phyloP scores from a whole-genome alignment of 2,329 filamentous ascomycete species.

The Xylaria hypoxylon region DNA sequence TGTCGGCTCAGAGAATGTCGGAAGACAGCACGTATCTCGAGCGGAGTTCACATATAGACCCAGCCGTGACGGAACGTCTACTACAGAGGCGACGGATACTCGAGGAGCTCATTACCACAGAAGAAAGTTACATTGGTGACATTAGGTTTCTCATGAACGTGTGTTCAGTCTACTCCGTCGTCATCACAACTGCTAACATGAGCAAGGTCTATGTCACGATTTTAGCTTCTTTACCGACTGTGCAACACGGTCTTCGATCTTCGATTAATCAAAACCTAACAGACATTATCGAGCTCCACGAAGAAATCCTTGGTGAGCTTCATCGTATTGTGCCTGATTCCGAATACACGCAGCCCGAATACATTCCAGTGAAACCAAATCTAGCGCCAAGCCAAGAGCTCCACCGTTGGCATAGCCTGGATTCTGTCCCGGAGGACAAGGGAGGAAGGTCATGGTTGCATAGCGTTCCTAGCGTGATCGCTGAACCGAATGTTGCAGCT shows the following conservation, averaged over 20 bases:
- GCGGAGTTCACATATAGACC: slow-evolving; percentile 66
- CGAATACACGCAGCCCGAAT: slow-evolving; percentile 65
- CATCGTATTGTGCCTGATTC: slow-evolving; percentile 77
- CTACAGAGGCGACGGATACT: slow-evolving; percentile 81
- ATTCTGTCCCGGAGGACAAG: slow-evolving; percentile 58
- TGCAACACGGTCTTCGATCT: slow-evolving; percentile 72
- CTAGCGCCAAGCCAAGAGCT: slow-evolving; percentile 50
- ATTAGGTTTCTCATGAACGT: slow-evolving; percentile 89
- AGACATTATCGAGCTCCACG: slow-evolving; percentile 85
- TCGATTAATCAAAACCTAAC: slow-evolving; percentile 84
- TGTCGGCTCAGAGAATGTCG: slow-evolving; percentile 69
- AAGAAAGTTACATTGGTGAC: slow-evolving; percentile 89
- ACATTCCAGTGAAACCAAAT: slow-evolving; percentile 42
- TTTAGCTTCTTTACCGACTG: slow-evolving; percentile 74
- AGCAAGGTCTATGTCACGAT: slow-evolving; percentile 78
- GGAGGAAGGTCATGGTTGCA: slow-evolving; percentile 57
- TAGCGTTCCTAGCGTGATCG: slow-evolving; percentile 62
- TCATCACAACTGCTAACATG: slow-evolving; percentile 37
- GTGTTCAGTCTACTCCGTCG: slow-evolving; percentile 48
- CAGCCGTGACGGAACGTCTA: slow-evolving; percentile 76
- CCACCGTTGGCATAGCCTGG: slow-evolving; percentile 62
- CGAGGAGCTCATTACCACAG: slow-evolving; percentile 86
- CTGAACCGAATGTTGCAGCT: slow-evolving; percentile 69
- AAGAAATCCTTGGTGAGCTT: slow-evolving; percentile 80
- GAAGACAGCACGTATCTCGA: slow-evolving; percentile 74